Evolutionary conservation across 2,329 filamentous ascomycete genomes (phyloP).

Genomic region (Salinomyces thailandicus): DNA sequence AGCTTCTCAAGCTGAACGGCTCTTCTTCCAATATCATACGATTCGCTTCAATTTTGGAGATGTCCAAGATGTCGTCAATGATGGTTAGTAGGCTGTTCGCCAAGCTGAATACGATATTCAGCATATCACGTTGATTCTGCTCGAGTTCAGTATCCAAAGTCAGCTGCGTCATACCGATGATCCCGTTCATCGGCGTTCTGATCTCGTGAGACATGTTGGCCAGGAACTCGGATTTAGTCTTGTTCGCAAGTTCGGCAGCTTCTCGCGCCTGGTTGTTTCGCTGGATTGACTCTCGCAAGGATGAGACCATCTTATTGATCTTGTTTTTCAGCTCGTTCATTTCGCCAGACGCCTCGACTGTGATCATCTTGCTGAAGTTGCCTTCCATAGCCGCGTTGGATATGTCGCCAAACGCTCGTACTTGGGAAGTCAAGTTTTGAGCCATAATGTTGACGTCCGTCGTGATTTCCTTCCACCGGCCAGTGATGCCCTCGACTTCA

Average conservation of each 20-base stretch:
- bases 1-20: slow-evolving; percentile 85
- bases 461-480: slow-evolving; percentile 96
- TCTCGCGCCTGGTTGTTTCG: slow-evolving; percentile 92
- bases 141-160: slow-evolving; percentile 90
- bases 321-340: slow-evolving; percentile 99
- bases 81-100: slow-evolving; percentile 95
- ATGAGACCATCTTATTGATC: slow-evolving; percentile 99
- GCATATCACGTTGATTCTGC: slow-evolving; percentile 92
- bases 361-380: slow-evolving; percentile 93
- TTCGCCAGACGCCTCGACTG: slow-evolving; percentile 92
- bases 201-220: slow-evolving; percentile 99
- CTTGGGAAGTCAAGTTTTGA: slow-evolving; percentile 81
- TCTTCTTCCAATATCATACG: slow-evolving; percentile 98
- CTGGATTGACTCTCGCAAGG: slow-evolving; percentile 89
- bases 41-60: slow-evolving; percentile 77
- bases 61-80: slow-evolving; percentile 70
- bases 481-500: slow-evolving; percentile 83
- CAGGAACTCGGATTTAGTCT: slow-evolving; percentile 95
- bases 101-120: slow-evolving; percentile 94
- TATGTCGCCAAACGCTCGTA: slow-evolving; percentile 94
- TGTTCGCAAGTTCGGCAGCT: slow-evolving; percentile 90
- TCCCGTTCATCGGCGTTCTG: slow-evolving; percentile 92
- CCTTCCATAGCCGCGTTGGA: slow-evolving; percentile 96
- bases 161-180: slow-evolving; percentile 95
- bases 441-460: slow-evolving; percentile 91